Base-by-base conservation (phyloP, 768 basidiomycete genomes). In the Termitomyces sp. region DNA sequence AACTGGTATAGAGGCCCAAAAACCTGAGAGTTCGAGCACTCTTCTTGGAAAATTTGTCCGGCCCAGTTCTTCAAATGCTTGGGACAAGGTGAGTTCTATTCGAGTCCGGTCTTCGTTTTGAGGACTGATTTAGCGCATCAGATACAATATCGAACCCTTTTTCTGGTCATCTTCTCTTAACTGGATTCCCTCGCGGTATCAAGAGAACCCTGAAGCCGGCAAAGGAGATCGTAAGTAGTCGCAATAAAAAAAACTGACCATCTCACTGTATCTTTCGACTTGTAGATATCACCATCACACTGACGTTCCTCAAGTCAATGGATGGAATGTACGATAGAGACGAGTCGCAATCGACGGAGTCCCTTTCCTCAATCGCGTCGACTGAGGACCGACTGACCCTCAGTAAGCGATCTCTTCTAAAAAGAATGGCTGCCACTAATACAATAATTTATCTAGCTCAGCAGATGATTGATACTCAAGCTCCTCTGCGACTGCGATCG, bases 181-280 rank as follows among this genome's bases (percentile, higher is more conserved):
- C 56, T 85, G 83, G 84, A 88, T 86, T 57, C 85, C 85, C 2
- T 82, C 83, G 1, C 77, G 84, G 51, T 88, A 80, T 49, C 79
- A 84, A 57, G 84, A 85, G 59, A 77, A 74, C 46, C 53, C 76
- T 0, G 33, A 58, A 5, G 61, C 63, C 15, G 66, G 68, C 7
- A 36, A 68, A 43, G 77, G 81, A 60, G 84, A 86, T 66, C 84
- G 82, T 85, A 59, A 60, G 82, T 50, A n/a, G n/a, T n/a, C n/a
- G n/a, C n/a, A n/a, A n/a, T n/a, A n/a, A n/a, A n/a, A n/a, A n/a
- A 27, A 16, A 3, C 25, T 43, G 31, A 23, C 11, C 18, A 12
- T 9, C 23, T 47, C 20, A n/a, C 50, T 54, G 18, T 54, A 35
- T 18, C 44, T 43, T 18, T 43, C 9, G 6, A 25, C 23, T n/a